Base-by-base conservation (phyloP, 2,329 filamentous ascomycete genomes). In the Diaporthe velutina region DNA sequence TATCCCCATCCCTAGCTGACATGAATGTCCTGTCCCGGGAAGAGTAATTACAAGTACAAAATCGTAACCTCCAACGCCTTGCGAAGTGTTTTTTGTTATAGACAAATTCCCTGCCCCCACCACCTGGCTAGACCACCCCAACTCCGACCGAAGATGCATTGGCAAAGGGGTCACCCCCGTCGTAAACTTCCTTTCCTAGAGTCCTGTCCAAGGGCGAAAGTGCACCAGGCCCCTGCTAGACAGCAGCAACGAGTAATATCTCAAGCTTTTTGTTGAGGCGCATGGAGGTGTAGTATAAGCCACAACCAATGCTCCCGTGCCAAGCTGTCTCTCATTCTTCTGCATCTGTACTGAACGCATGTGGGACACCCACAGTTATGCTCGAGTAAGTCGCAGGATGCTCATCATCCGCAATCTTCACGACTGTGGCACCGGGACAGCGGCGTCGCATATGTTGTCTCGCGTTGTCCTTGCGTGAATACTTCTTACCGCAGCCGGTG, bases 21-120 rank as follows among this genome's bases (percentile, higher is more conserved):
- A 40, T 25, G 42, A 60, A 25, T 40, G 33, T 33, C 22, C 48
- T 68, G 33, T 35, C 22, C 45, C 38, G 64, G 45, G 25, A 12
- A 25, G 25, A 50, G 30, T 38, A 19, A 67, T 19, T 52, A 38
- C 12, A 50, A 19, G 5, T 25, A 68, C 64, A 68, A 68, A 40
- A 28, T 54, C 48, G 40, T 38, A 54, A 10, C 64, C 48, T 22
- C 64, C 64, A 68, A 68, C 64, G 64, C 64, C 64, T 40, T 68
- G 64, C 64, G n/a, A 68, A 68, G 30, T 40, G 19, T 35, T 54
- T 28, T 22, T 38, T 17, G 64, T 68, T 19, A 19, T 68, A 13
- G 33, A 40, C 64, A 68, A 52, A 13, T 28, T 68, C 28, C 25
- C 48, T 40, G 15, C 33, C 64, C 38, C 64, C 30, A 8, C 45